These are phyloP conservation scores for Cladosporium austrohemisphaericum DNA, from an alignment of 2,329 filamentous ascomycete species.

Conservation along the genomic window DNA sequence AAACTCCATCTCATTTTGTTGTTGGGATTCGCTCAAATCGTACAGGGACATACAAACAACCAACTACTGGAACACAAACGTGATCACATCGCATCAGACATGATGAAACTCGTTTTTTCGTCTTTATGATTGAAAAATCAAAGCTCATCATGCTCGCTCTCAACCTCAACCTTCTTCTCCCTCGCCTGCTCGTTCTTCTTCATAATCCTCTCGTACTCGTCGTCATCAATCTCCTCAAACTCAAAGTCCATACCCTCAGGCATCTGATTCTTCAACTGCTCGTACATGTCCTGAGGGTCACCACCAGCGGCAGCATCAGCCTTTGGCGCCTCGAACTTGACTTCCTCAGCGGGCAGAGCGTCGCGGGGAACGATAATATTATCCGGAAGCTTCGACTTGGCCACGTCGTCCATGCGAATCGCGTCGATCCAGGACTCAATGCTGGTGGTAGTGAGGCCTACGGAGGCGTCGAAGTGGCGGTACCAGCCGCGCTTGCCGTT, in stretches of 20 bases:
- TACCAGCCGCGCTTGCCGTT: constrained; percentile 87
- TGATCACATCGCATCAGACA: too few relatives aligned
- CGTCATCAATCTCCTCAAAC: constrained; percentile 35
- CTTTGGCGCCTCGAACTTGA: constrained; percentile 21
- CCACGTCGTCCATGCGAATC: constrained; percentile 84
- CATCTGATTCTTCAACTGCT: constrained; percentile 26
- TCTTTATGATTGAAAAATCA: neutral
- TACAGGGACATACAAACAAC: too few relatives aligned
- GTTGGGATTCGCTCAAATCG: too few relatives aligned
- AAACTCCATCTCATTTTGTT: too few relatives aligned
- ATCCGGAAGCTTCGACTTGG: constrained; percentile 67
- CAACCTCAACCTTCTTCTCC: neutral
- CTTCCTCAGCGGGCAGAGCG: constrained; percentile 25
- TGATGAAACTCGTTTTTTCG: too few relatives aligned
- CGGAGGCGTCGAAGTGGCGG: constrained; percentile 63
- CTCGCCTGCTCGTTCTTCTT: constrained; percentile 20
- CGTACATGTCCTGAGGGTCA: constrained; percentile 18
- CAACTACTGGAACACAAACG: too few relatives aligned
- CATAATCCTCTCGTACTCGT: constrained; percentile 31
- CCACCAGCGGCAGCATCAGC: constrained; percentile 18
- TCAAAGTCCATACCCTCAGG: constrained; percentile 32
- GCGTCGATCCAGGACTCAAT: constrained; percentile 85
- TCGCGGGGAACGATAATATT: constrained; percentile 34
- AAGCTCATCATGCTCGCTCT: constrained; percentile 14
- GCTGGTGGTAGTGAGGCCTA: constrained; percentile 37